Evolutionary conservation across 148 eudicot species (phyloP).

Genomic region (Talinum fruticosum): DNA sequence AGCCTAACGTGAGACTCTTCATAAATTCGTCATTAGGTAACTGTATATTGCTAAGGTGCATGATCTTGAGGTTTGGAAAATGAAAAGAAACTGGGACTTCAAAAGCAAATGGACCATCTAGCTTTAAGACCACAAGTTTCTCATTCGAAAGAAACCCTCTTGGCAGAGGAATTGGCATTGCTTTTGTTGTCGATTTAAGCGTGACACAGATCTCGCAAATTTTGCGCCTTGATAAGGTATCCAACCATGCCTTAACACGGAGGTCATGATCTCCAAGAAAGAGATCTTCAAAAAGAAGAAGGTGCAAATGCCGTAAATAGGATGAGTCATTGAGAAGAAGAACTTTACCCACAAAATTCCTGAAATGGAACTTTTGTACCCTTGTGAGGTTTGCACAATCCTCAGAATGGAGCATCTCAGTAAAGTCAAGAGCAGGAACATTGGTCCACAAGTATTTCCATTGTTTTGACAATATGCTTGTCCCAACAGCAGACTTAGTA

Average conservation of each 20-base stretch:
- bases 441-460: slow-evolving; percentile 7
- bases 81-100: neutral
- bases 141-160: neutral
- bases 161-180: neutral
- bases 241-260: neutral
- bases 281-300: neutral
- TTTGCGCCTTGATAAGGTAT: neutral
- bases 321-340: neutral
- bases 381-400: neutral
- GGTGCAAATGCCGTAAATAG: neutral
- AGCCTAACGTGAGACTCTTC: slow-evolving; percentile 1
- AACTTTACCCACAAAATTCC: slow-evolving; percentile 9
- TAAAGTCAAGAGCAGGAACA: slow-evolving; percentile 11
- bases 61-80: slow-evolving; percentile 3
- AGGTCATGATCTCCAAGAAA: neutral
- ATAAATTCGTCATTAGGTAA: slow-evolving; percentile 7
- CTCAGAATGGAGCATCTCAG: neutral
- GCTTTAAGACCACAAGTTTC: neutral
- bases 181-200: no score
- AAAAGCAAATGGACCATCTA: neutral
- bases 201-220: neutral
- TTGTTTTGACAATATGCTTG: neutral
- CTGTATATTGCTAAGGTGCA: neutral
- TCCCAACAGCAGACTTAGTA: slow-evolving; percentile 1
- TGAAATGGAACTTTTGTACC: neutral